phyloP scores from a whole-genome alignment of 2,329 filamentous ascomycete genomes.

The Leptographium radiaticola region DNA sequence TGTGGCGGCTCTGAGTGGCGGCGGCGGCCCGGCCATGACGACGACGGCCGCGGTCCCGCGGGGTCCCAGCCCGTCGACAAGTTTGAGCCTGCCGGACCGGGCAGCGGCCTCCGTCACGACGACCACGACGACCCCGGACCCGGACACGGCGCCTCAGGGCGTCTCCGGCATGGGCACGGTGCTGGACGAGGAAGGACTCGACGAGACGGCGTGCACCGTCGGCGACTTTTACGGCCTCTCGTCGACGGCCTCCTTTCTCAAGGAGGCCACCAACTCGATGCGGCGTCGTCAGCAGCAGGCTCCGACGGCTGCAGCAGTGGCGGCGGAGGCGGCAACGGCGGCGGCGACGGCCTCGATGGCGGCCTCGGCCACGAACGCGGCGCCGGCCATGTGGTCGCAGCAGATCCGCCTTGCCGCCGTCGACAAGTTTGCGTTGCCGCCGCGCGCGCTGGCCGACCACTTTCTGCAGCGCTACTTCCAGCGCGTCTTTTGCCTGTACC shows the following conservation, averaged over 20 bases:
- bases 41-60: neutral
- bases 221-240: slow-evolving; percentile 7
- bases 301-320: too few relatives aligned
- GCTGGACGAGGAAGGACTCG: slow-evolving; percentile 6
- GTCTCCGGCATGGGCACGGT: slow-evolving; percentile 7
- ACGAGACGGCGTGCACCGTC: neutral
- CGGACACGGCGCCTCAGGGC: neutral
- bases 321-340: neutral
- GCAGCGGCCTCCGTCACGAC: neutral
- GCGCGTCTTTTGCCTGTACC: slow-evolving; percentile 27
- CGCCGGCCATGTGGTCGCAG: too few relatives aligned
- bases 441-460: slow-evolving; percentile 26
- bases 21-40: neutral
- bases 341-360: neutral
- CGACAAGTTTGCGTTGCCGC: slow-evolving; percentile 17
- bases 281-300: neutral
- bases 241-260: slow-evolving; percentile 5
- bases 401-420: neutral
- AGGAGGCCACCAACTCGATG: slow-evolving; percentile 3
- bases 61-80: neutral
- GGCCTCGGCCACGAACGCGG: neutral
- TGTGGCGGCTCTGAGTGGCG: neutral
- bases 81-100: neutral
- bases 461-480: slow-evolving; percentile 25
- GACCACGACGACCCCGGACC: neutral